Percentiles rank a stretch among this genome's conserved stretches.
phyloP scores from a whole-genome alignment of 2,329 filamentous ascomycete genomes.

The Xylariaceae sp. region DNA sequence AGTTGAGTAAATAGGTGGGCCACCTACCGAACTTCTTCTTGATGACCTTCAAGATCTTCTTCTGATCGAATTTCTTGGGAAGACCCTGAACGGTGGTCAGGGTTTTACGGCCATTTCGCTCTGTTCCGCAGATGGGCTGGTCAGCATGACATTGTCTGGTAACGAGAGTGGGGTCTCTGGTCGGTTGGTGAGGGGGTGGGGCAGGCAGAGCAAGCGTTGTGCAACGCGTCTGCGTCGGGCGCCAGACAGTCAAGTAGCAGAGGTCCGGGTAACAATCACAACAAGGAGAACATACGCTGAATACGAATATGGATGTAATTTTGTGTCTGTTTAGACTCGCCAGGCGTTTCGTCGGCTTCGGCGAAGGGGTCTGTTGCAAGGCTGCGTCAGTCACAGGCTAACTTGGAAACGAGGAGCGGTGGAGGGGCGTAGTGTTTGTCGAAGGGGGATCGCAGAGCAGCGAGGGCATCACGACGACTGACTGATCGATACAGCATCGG shows the following conservation, averaged over 20 bases:
- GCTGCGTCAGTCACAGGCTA: slow-evolving; percentile 23
- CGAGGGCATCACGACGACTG: not conserved
- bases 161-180: too few relatives aligned
- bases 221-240: not conserved
- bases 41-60: slow-evolving; percentile 99
- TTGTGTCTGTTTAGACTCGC: slow-evolving; percentile 90
- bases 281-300: slow-evolving; percentile 69
- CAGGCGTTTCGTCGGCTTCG: slow-evolving; percentile 99
- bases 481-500: not conserved
- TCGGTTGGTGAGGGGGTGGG: not conserved
- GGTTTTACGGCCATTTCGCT: slow-evolving; percentile 99
- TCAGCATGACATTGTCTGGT: slow-evolving; percentile 31
- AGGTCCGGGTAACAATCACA: not conserved
- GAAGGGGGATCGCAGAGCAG: not conserved
- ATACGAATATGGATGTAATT: slow-evolving; percentile 99
- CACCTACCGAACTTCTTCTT: slow-evolving; percentile 91
- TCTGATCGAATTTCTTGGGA: slow-evolving; percentile 98
- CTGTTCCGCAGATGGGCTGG: slow-evolving; percentile 42
- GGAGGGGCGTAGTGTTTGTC: not conserved
- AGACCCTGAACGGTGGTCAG: slow-evolving; percentile 99
- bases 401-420: not conserved
- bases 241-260: not conserved
- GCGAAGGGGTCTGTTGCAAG: slow-evolving; percentile 87
- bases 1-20: not conserved
- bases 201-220: slow-evolving; percentile 1